Evolutionary conservation across 148 eudicot genomes (phyloP).

Genomic region (Spergularia bocconei): DNA sequence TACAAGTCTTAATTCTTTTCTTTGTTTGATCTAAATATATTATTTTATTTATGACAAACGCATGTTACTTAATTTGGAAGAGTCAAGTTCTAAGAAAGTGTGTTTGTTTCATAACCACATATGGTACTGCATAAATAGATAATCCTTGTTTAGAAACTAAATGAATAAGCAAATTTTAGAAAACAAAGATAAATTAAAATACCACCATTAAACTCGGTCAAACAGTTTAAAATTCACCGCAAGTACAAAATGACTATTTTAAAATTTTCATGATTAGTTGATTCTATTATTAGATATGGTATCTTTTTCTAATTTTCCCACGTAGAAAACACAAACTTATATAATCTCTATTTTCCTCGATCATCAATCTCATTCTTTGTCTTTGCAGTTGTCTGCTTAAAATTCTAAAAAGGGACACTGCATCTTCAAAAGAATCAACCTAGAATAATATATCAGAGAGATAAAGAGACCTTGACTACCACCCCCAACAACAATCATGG

Average conservation of each 20-base stretch:
- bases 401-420: slow-evolving; percentile 9
- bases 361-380: slow-evolving; percentile 9
- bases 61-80: no score
- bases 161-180: neutral
- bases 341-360: neutral
- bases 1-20: no score
- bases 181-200: neutral
- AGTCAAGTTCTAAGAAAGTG: no score
- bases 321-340: neutral
- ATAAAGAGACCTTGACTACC: neutral
- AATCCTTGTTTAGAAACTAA: neutral
- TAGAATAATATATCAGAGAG: neutral
- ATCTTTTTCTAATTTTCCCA: neutral
- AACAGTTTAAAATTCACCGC: neutral
- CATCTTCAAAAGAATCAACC: slow-evolving; percentile 14
- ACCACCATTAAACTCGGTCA: neutral
- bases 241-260: neutral
- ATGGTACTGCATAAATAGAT: neutral
- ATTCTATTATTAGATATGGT: neutral
- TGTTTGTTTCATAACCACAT: neutral
- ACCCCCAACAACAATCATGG: neutral
- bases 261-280: neutral
- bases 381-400: slow-evolving; percentile 21
- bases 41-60: no score
- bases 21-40: no score